Base-by-base conservation (phyloP, 306 rosid genomes). In the Echinosophora koreensis region DNA sequence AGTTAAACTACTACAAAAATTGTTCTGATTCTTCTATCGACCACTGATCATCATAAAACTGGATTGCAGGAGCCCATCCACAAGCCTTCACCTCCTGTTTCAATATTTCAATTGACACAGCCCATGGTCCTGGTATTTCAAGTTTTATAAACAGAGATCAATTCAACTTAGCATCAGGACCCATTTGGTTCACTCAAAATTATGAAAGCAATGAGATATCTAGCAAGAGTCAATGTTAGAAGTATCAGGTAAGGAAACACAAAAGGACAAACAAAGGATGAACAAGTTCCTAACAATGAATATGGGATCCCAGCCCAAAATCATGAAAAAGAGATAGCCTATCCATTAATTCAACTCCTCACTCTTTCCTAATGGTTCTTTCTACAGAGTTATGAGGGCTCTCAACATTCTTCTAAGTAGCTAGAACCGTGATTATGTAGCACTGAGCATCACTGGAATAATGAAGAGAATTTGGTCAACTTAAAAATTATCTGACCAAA, bases 331-430 rank as follows among this genome's bases (percentile, higher is more conserved):
- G 28, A 41, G 30, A 14, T 51, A 17, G 77, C 34, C 11, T 74
- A 50, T 67, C 10, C 39, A 41, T 42, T 16, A 32, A 52, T 44
- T 64, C 30, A 52, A 54, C 69, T 41, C 72, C 52, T 59, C 13
- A 37, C 32, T 39, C 14, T 41, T 73, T 72, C 42, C 61, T 11
- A 49, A 49, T 42, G 30, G 39, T 76, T 49, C 46, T 69, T 35
- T 64, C 9, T 0, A 38, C 13, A 44, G 11, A 44, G 11, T 44
- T 22, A 55, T 68, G 74, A 70, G 61, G 38, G 42, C 17, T 73
- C 54, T 55, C 39, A 77, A 37, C 77, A 47, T 57, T 17, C 56
- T 60, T 70, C 51, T 8, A 62, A 69, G 72, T 50, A 18, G 68
- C 17, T 51, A 59, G 28, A 32, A 55, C 7, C 15, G 39, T 55